Evolutionary conservation across 2,329 filamentous ascomycete species (phyloP), one percentile per base, ranked within the genome.

Genomic region (Pyrenochaeta sp.): DNA sequence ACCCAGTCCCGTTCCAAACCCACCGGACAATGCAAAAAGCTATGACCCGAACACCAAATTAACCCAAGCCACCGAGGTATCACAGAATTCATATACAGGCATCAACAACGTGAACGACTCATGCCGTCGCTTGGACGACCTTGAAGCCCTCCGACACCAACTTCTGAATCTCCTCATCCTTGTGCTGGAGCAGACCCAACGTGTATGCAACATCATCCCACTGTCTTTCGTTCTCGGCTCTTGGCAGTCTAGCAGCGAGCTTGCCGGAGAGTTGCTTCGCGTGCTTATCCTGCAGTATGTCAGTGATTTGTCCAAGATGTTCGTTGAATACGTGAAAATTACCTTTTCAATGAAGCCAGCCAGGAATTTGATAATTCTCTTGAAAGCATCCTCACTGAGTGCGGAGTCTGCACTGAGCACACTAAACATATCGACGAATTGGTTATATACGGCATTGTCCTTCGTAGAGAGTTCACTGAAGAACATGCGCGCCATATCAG

Each of bases 381-480:
- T 86, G 73, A 99, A 87, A 17, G 88, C 84, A 59, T 96, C 90
- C 69, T 96, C 93, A 7, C 90, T 86, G 55, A 99, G 78, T 20
- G 79, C 83, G 39, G 83, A 82, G 59, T 95, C 93, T 0, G 91
- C 88, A 44, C 89, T 94, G 32, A 99, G 78, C 54, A 97, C 76
- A 65, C 89, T 93, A 73, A 99, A 99, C 90, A 99, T 97, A 68
- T 99, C 94, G 19, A 99, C 91, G 73, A 99, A 99, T 75, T 99
- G 93, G 70, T 99, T 99, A 73, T 99, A 99, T 2, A 99, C 90
- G 2, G 94, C 94, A 66, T 99, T 99, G 70, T 99, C 94, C 77
- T 99, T 99, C 58, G 91, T 96, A 50, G 92, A 91, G 41, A 99
- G 81, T 73, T 99, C 94, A 0, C 90, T 93, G 73, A 99, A 99